Base-by-base conservation (phyloP, 2,329 filamentous ascomycete genomes). In the Claviceps quebecensis region DNA sequence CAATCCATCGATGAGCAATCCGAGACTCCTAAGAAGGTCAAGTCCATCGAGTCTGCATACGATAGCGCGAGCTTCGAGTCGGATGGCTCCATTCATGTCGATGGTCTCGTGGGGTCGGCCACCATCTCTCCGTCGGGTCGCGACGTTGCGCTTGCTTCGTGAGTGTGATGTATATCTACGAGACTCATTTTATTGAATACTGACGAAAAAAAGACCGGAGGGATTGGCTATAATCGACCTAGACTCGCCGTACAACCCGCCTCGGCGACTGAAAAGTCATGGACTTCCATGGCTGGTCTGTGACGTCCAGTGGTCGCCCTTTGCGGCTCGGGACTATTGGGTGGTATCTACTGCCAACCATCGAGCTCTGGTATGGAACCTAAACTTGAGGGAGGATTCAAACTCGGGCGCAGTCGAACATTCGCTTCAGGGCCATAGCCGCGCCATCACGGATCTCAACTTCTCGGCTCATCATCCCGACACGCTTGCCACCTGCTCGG, bases 221-320 rank as follows among this genome's bases (percentile, higher is more conserved):
- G 90, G 90, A 46, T 76, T 96, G 51, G 84, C 91, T 63, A 88
- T 96, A 58, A 90, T 96, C 61, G 90, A 96, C 60, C 75, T 96
- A 46, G 90, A 96, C 69, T 89, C 83, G 11, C 88, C 88, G 1
- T 93, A 89, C 63, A 93, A 85, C 54, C 84, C 86, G 9, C 91
- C 91, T 17, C 84, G 89, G 17, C 84, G 89, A 60, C 76, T 96
- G 47, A 77, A 76, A 58, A 85, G 85, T 55, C 87, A 95, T 67
- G 85, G 87, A 51, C 83, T 88, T 44, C 85, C 87, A n/a, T 96
- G 90, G 88, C 82, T 95, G 49, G 90, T 95, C 5, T 89, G 91
- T 11, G 91, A 96, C 66, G 90, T 95, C 34, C 91, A 96, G 67
- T 96, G 91, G 91, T 95, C 88, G 11, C 91, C 91, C 1, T 95